Percentiles rank a stretch among this genome's conserved stretches.
phyloP scores from a whole-genome alignment of 768 basidiomycete genomes.

The Tulasnella sp. region DNA sequence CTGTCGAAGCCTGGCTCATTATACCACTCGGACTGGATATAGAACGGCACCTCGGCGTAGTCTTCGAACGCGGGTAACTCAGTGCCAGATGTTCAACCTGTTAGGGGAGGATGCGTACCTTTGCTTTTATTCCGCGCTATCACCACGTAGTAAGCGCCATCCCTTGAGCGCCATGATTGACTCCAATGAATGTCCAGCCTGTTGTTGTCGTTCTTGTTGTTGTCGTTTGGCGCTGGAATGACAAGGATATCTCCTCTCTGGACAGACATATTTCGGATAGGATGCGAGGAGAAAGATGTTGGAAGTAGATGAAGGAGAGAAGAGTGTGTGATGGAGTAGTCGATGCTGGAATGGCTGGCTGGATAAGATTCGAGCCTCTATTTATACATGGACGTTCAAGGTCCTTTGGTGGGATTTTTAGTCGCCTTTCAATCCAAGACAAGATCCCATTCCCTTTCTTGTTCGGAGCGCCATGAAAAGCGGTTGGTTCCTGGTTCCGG shows the following conservation, averaged over 20 bases:
- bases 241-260: neutral
- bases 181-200: neutral
- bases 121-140: neutral
- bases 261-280: neutral
- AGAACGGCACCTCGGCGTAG: neutral
- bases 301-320: neutral
- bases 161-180: neutral
- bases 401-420: neutral
- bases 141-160: neutral
- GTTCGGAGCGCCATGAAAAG: neutral
- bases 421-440: neutral
- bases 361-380: neutral
- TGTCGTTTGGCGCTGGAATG: neutral
- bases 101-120: neutral
- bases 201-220: neutral
- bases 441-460: neutral
- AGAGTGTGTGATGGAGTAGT: neutral
- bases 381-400: neutral
- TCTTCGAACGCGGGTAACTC: neutral
- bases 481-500: neutral
- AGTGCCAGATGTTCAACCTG: neutral
- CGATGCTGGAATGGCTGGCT: neutral
- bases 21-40: neutral
- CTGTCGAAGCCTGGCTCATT: neutral
- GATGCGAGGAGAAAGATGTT: neutral